Base-by-base conservation (phyloP, 73 alveolate genomes). In the Paramecium pentaurelia region DNA sequence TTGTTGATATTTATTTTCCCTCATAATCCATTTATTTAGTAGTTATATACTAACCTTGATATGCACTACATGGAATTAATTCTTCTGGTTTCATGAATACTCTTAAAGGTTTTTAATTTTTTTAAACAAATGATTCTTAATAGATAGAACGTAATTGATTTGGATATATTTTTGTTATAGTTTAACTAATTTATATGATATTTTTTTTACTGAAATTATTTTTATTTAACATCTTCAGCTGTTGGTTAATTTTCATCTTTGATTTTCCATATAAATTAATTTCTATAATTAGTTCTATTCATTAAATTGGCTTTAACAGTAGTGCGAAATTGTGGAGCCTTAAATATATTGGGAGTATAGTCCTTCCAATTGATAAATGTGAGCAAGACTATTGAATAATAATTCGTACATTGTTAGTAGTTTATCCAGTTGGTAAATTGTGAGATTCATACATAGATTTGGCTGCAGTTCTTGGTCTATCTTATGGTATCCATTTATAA, bases 281-380 rank as follows among this genome's bases (percentile, higher is more conserved):
- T 75, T 22, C 60, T 75, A 42, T 75, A 75, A 42, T 38, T 75
- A 11, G 88, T 75, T 75, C 60, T 38, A 10, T 14, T 20, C 60
- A 75, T 38, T n/a, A 75, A 27, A 12, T 36, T 36, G 34, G 59
- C 28, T 18, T 42, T 42, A 10, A 75, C 58, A 4, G 88, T 75
- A 12, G 88, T 38, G 0, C 58, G 37, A 75, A 38, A 42, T 36
- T 75, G 68, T 6, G 91, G 91, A 44, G 91, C 91, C 42, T 80
- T 45, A 80, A 80, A 80, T 44, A 47, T 80, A 45, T n/a, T 80
- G 38, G 30, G 37, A 14, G 11, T 25, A 47, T 80, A 80, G 58
- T 80, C 91, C 58, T 80, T 80, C 91, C 91, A 80, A 80, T 80
- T 49, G 49, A 80, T 42, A n/a, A 42, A 80, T 6, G 91, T 80